These are phyloP conservation scores for Penicillium subrubescens DNA, from an alignment of 495 filamentous ascomycete genomes.

Conservation along the genomic window DNA sequence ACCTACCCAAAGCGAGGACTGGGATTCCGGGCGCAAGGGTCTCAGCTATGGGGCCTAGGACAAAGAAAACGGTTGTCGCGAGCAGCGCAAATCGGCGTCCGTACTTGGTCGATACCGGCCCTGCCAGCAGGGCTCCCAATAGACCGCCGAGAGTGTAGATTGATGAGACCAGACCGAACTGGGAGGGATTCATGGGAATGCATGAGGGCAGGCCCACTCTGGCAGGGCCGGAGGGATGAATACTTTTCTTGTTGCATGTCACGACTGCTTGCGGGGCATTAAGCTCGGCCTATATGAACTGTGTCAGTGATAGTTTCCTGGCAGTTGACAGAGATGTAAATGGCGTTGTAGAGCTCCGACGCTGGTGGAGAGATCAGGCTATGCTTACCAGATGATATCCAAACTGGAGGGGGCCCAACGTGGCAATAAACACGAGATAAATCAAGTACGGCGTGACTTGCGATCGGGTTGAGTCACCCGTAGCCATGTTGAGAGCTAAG, in stretches of 20 bases:
- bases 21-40: constrained; percentile 67
- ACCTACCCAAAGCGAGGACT: constrained; percentile 69
- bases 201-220: constrained; percentile 64
- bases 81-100: constrained; percentile 76
- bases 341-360: background rate
- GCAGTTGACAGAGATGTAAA: background rate
- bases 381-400: constrained; percentile 82
- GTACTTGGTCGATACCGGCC: constrained; percentile 68
- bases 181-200: constrained; percentile 74
- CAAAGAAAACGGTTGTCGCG: constrained; percentile 71
- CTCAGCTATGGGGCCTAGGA: constrained; percentile 74
- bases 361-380: background rate
- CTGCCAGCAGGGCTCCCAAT: constrained; percentile 75
- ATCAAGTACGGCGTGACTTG: constrained; percentile 63
- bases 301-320: background rate
- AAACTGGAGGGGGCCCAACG: constrained; percentile 85
- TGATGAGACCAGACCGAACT: constrained; percentile 81
- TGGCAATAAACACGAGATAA: constrained; percentile 63
- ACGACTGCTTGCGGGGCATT: constrained; percentile 92
- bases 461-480: constrained; percentile 20
- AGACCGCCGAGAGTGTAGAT: constrained; percentile 92
- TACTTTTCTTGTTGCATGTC: constrained; percentile 69
- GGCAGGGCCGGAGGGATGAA: constrained; percentile 40
- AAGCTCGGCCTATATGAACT: constrained; percentile 71
- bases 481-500: constrained; percentile 20